Conservation (phyloP, 108 stramenopile genomes). For the Cyclotella sp. region DNA sequence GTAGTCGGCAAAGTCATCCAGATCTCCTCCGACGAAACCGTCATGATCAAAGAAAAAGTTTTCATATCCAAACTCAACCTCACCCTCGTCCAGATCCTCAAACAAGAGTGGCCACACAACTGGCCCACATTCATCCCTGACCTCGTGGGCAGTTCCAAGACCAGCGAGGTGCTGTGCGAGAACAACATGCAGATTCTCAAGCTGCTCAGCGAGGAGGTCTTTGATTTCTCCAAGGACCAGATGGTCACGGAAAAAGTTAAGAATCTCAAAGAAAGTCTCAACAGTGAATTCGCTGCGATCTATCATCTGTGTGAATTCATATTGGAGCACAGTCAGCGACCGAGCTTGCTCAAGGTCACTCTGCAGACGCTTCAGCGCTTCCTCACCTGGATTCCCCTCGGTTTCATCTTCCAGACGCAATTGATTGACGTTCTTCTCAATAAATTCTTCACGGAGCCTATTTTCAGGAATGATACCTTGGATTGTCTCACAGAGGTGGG, state of each 20-base stretch:
- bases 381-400: constrained; percentile 98
- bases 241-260: constrained; percentile 96
- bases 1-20: constrained; percentile 95
- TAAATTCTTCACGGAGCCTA: constrained; percentile 92
- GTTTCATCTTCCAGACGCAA: constrained; percentile 96
- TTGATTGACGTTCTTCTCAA: constrained; percentile 91
- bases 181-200: constrained; percentile 99
- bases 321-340: constrained; percentile 84
- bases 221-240: constrained; percentile 96
- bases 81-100: constrained; percentile 97
- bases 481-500: constrained; percentile 99
- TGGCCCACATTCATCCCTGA: constrained; percentile 99
- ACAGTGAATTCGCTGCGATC: constrained; percentile 94
- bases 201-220: constrained; percentile 97
- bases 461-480: constrained; percentile 93
- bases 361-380: constrained; percentile 96
- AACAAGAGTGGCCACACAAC: constrained; percentile 99
- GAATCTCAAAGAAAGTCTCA: constrained; percentile 88
- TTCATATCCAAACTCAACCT: constrained; percentile 93
- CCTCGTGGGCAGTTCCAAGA: constrained; percentile 91
- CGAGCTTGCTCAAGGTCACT: constrained; percentile 89
- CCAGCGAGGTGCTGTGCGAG: constrained; percentile 95
- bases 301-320: constrained; percentile 98
- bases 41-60: constrained; percentile 64
- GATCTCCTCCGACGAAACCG: constrained; percentile 80